Conservation (phyloP, 768 basidiomycete species). For the Dendrothele bispora region DNA sequence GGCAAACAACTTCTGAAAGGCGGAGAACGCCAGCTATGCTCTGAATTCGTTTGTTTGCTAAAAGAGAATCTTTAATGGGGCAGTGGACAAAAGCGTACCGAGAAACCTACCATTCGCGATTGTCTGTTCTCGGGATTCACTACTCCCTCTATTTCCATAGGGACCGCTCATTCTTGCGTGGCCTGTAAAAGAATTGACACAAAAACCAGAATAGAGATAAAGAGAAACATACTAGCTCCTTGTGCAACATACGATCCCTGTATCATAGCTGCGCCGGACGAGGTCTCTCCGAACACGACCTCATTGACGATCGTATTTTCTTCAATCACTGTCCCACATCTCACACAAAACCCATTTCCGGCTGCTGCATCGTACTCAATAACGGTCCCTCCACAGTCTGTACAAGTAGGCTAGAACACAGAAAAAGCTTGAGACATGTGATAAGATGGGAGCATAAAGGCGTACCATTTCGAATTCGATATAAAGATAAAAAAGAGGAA, state of each 20-base stretch:
- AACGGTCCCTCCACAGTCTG: slow-evolving; percentile 78
- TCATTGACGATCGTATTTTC: slow-evolving; percentile 94
- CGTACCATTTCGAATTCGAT: too few species aligned
- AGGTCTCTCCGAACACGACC: slow-evolving; percentile 92
- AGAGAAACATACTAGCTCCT: slow-evolving; percentile 73
- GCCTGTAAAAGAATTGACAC: slow-evolving; percentile 40
- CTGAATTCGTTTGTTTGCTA: slow-evolving; percentile 83
- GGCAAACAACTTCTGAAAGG: slow-evolving; percentile 76
- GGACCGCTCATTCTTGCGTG: slow-evolving; percentile 82
- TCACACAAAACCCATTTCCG: slow-evolving; percentile 82
- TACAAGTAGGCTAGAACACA: slow-evolving; percentile 62
- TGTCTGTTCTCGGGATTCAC: slow-evolving; percentile 87
- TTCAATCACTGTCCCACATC: slow-evolving; percentile 88
- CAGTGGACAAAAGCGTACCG: neutral
- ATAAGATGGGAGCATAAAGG: too few species aligned
- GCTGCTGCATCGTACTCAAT: slow-evolving; percentile 85
- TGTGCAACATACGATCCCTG: slow-evolving; percentile 91
- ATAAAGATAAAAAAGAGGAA: too few species aligned
- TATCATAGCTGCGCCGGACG: slow-evolving; percentile 90
- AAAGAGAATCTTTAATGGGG: slow-evolving; percentile 1
- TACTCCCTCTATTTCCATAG: slow-evolving; percentile 75
- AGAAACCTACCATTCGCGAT: slow-evolving; percentile 75
- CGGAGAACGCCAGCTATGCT: slow-evolving; percentile 77
- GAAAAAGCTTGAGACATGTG: too few species aligned
- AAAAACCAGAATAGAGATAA: slow-evolving; percentile 2